Conservation (phyloP, 768 basidiomycete genomes). For the Podaxis rugospora region DNA sequence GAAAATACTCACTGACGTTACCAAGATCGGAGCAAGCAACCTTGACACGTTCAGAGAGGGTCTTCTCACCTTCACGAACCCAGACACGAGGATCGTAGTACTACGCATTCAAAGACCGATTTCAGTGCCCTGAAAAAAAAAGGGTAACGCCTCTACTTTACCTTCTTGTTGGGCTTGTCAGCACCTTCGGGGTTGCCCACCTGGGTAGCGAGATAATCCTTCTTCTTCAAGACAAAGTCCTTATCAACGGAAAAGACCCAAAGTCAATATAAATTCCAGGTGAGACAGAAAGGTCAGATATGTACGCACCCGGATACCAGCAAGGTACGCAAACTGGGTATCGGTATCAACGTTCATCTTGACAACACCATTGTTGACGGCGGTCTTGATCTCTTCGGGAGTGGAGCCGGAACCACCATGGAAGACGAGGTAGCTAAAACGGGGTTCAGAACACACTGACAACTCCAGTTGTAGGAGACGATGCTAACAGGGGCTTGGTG, state of each 20-base stretch:
- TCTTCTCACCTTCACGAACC: slow-evolving; percentile 99
- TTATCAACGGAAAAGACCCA: slow-evolving; percentile 21
- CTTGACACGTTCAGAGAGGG: slow-evolving; percentile 80
- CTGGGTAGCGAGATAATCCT: slow-evolving; percentile 83
- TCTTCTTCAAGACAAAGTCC: slow-evolving; percentile 85
- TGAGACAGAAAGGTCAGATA: background rate
- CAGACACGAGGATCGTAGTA: slow-evolving; percentile 96
- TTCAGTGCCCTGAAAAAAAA: background rate
- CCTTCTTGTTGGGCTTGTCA: slow-evolving; percentile 99
- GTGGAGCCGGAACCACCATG: slow-evolving; percentile 98
- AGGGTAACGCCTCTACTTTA: slow-evolving; percentile 17
- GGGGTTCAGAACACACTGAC: background rate
- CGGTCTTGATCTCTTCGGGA: slow-evolving; percentile 91
- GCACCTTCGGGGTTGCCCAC: slow-evolving; percentile 96
- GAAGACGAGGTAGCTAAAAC: slow-evolving; percentile 90
- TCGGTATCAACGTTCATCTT: slow-evolving; percentile 99
- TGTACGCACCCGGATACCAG: slow-evolving; percentile 66
- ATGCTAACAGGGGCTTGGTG: slow-evolving; percentile 76
- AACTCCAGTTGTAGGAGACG: background rate
- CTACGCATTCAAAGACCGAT: slow-evolving; percentile 27
- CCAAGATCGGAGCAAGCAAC: slow-evolving; percentile 91
- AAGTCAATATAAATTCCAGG: background rate
- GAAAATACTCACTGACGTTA: slow-evolving; percentile 30
- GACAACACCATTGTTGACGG: slow-evolving; percentile 88
- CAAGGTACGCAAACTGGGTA: slow-evolving; percentile 88